Evolutionary conservation across 441 rosid genomes (phyloP), one percentile per base, ranked within the genome.

Genomic region (Corymbia citriodora): DNA sequence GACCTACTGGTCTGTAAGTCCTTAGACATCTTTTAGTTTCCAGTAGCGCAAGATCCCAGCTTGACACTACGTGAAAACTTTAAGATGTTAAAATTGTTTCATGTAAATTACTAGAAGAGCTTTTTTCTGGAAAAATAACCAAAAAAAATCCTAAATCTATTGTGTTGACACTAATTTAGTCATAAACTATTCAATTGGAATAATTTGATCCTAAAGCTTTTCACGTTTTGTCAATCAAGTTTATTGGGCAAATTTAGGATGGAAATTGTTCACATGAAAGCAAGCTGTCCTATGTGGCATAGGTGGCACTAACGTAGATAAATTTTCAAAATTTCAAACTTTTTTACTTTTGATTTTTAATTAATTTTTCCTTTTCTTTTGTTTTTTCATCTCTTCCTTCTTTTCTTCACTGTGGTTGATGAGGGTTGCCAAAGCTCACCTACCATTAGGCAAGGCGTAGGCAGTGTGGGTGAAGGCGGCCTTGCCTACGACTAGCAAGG

Each of bases 231-330:
- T 1, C 14, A 59, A 25, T 59, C 25, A 23, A 59, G 14, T 59
- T 7, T 3, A 59, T 59, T 7, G 25, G 25, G n/a, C 10, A 59
- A 59, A 59, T 59, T 59, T 25, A 59, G n/a, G 14, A 59, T 0
- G 1, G 11, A 59, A 59, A 25, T 59, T 59, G 65, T 59, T 59
- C 3, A 59, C 7, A 0, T 59, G 65, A 59, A 59, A 3, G 0
- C n/a, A 59, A 25, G 14, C 10, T 1, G 0, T 59, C 65, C 14
- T 25, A 25, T 0, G 0, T 59, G 11, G 12, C 2, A 57, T 29
- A 57, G 10, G 0, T 23, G 0, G 29, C 29, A 17, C 65, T 23
- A 10, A 10, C 1, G 1, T 4, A 59, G 13, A 59, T 1, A 23
- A 23, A 4, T 59, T 59, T 57, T 57, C 0, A 18, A 33, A 55